phyloP scores from a whole-genome alignment of 2,329 filamentous ascomycete species.

The Chrysoporthe puriensis region DNA sequence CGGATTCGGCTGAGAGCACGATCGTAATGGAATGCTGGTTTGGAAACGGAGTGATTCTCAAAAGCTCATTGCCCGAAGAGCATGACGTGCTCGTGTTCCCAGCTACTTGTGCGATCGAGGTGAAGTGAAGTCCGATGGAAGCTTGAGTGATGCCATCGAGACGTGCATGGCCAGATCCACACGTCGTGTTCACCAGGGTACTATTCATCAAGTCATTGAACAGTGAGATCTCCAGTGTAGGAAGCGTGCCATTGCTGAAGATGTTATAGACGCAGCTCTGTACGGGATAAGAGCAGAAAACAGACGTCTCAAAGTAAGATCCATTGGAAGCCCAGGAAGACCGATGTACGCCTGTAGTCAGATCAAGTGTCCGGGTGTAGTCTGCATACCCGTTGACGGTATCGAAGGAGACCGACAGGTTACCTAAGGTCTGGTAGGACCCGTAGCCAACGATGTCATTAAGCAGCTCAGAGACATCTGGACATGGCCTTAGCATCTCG shows the following conservation, averaged over 20 bases:
- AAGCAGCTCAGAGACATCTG: constrained; percentile 44
- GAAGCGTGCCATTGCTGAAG: constrained; percentile 37
- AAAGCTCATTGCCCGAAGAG: constrained; percentile 27
- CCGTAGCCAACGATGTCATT: constrained; percentile 47
- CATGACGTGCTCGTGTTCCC: constrained; percentile 26
- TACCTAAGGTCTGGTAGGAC: constrained; percentile 50
- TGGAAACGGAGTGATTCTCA: constrained; percentile 36
- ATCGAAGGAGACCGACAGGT: constrained; percentile 46
- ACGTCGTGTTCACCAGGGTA: constrained; percentile 37
- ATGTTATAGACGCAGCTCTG: constrained; percentile 37
- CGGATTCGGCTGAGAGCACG: constrained; percentile 49
- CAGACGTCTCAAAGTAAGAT: constrained; percentile 37
- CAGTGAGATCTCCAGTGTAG: constrained; percentile 44
- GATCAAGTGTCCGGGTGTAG: constrained; percentile 49
- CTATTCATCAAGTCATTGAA: constrained; percentile 40
- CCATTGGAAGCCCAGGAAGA: constrained; percentile 41
- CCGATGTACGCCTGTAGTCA: constrained; percentile 46
- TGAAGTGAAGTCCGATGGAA: constrained; percentile 49
- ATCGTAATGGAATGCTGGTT: constrained; percentile 39
- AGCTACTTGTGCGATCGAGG: constrained; percentile 41
- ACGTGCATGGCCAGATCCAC: constrained; percentile 38
- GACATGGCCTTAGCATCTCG: not conserved
- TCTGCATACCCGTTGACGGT: constrained; percentile 35
- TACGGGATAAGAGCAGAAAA: constrained; percentile 50
- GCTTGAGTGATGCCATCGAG: constrained; percentile 45